Conservation (phyloP, 495 filamentous ascomycete species). For the Thermothielavioides terrestris region DNA sequence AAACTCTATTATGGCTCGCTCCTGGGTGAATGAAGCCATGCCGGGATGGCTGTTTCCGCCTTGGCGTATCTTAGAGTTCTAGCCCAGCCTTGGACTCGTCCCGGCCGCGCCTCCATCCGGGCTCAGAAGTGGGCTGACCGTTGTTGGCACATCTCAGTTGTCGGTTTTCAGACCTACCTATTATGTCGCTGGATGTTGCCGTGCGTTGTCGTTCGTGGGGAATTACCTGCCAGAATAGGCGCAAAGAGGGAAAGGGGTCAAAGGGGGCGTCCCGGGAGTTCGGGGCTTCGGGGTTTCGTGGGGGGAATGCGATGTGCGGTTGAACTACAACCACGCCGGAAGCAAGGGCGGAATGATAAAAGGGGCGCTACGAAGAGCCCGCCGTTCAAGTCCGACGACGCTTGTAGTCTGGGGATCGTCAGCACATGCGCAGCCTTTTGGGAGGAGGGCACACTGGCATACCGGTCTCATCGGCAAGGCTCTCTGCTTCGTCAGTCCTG, state of each 20-base stretch:
- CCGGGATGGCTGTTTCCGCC: no score
- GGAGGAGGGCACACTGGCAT: slow-evolving; percentile 11
- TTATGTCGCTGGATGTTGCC: background rate
- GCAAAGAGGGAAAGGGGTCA: background rate
- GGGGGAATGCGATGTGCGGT: background rate
- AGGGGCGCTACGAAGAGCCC: slow-evolving; percentile 5
- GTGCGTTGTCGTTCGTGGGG: background rate
- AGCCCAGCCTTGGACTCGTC: no score
- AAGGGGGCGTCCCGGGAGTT: slow-evolving; percentile 15
- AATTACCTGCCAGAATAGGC: slow-evolving; percentile 10
- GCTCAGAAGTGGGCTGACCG: no score
- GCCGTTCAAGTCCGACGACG: slow-evolving; percentile 40
- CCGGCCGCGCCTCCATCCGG: no score
- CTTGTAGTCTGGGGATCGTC: slow-evolving; percentile 37
- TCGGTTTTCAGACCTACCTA: background rate
- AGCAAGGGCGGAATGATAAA: background rate
- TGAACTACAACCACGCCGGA: slow-evolving; percentile 21
- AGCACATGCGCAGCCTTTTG: slow-evolving; percentile 12
- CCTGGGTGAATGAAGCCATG: no score
- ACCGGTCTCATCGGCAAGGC: slow-evolving; percentile 33
- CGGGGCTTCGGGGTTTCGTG: no score
- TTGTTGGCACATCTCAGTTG: background rate
- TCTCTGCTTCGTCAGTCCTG: slow-evolving; percentile 25
- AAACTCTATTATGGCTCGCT: no score
- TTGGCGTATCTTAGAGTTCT: no score